Percentiles rank a stretch among this genome's conserved stretches.
Evolutionary conservation across 352 stramenopile species (phyloP).

Genomic region (Phytophthora quininea): DNA sequence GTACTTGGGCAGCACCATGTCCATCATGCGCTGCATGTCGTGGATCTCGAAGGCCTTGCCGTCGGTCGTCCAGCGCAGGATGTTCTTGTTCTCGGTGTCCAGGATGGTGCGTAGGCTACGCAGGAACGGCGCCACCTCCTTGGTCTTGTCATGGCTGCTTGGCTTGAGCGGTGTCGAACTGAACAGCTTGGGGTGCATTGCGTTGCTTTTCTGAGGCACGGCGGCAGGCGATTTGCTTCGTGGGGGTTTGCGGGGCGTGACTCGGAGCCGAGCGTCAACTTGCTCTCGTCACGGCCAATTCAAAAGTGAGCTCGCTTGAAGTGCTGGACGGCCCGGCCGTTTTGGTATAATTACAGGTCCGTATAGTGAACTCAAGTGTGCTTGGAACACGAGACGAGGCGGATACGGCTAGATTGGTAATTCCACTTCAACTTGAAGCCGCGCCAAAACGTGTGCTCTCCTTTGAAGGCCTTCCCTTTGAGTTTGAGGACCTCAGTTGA

Average conservation of each 20-base stretch:
- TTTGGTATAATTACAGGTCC: not conserved
- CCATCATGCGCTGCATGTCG: constrained; percentile 77
- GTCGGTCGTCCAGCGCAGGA: constrained; percentile 64
- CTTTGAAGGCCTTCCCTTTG: too few relatives aligned
- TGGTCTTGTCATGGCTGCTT: constrained; percentile 5
- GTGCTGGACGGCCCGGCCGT: too few relatives aligned
- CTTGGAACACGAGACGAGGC: not conserved
- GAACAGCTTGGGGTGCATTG: too few relatives aligned
- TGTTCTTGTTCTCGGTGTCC: constrained; percentile 45
- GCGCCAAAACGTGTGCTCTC: too few relatives aligned
- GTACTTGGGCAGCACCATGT: constrained; percentile 89
- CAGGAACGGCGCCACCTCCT: constrained; percentile 77
- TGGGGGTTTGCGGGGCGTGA: not conserved
- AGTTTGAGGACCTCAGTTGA: too few relatives aligned
- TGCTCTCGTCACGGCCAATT: not conserved
- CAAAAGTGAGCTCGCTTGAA: not conserved
- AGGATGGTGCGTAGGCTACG: constrained; percentile 68
- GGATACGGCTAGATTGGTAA: not conserved
- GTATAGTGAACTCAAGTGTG: not conserved
- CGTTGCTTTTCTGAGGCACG: not conserved
- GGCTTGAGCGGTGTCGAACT: not conserved
- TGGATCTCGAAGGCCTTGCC: constrained; percentile 71
- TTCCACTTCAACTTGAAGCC: not conserved
- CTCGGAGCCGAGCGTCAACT: not conserved
- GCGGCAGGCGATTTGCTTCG: not conserved